A percentile compares a stretch with the other conserved stretches of the same genome.
Evolutionary conservation across 164 flowering plant genomes (phyloP).

Genomic region (Aristolochia californica): DNA sequence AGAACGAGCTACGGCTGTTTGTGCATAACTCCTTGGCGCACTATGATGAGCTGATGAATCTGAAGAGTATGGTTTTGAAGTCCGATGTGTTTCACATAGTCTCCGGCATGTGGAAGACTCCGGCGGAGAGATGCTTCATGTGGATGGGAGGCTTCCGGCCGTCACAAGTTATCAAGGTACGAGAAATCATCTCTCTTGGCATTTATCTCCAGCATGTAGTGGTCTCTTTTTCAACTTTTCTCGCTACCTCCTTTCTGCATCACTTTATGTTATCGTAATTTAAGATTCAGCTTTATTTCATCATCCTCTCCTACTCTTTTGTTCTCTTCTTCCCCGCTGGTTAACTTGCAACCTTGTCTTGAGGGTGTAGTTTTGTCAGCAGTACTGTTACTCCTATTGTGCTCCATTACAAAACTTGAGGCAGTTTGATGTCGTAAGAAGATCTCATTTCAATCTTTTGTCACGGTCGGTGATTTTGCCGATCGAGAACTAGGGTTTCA

Average conservation of each 20-base stretch:
- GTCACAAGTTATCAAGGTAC: conserved; percentile 88
- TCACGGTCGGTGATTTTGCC: no score
- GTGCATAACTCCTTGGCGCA: conserved; percentile 78
- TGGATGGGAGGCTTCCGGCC: conserved; percentile 99
- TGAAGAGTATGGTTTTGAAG: conserved; percentile 66
- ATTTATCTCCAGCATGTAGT: background rate
- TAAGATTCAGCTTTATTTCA: no score
- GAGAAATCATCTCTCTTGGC: no score
- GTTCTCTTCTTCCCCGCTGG: no score
- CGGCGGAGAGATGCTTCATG: conserved; percentile 95
- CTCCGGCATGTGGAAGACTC: conserved; percentile 96
- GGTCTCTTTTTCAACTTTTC: background rate
- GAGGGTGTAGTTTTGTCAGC: no score
- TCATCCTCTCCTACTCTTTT: no score
- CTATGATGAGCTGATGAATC: conserved; percentile 53
- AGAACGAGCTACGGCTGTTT: conserved; percentile 63
- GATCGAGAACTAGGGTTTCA: no score
- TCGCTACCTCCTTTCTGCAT: background rate
- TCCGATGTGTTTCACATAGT: conserved; percentile 82
- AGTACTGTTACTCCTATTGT: no score
- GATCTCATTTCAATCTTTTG: no score
- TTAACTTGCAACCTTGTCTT: no score
- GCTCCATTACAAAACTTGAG: no score
- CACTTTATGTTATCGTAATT: background rate
- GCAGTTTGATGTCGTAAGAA: no score